These are phyloP conservation scores for Ulota crispa DNA, from an alignment of 225 moss, liverwort and hornwort species.

Conservation along the genomic window DNA sequence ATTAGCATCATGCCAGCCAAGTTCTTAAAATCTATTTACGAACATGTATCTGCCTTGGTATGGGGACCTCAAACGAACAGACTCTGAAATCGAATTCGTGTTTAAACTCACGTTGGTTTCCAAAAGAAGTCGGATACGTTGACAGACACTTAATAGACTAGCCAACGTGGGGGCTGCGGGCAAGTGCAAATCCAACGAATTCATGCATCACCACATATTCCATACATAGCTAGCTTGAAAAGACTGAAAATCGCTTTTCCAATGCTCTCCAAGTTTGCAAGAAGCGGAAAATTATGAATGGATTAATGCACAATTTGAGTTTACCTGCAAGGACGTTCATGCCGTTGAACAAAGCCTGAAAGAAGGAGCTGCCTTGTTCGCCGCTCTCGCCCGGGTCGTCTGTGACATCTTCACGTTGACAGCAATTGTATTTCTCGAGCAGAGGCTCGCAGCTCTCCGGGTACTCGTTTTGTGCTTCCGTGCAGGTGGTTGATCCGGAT, in stretches of 20 bases:
- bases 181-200: too few species aligned
- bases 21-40: too few species aligned
- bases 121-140: not conserved
- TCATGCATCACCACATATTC: not conserved
- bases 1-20: not conserved
- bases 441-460: constrained; percentile 52
- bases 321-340: constrained; percentile 92
- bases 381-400: not conserved
- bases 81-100: not conserved
- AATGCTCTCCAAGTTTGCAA: not conserved
- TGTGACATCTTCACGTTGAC: not conserved
- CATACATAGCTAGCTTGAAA: not conserved
- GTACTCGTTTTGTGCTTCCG: constrained; percentile 10
- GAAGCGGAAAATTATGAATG: not conserved
- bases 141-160: not conserved
- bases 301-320: not conserved
- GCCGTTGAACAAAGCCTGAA: constrained; percentile 83
- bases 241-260: not conserved
- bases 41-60: too few species aligned
- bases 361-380: constrained; percentile 68
- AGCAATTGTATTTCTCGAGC: constrained; percentile 11
- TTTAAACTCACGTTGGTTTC: too few species aligned
- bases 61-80: not conserved
- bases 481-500: not conserved
- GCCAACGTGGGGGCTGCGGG: not conserved